Percentiles rank a stretch among this genome's conserved stretches.
Conservation (phyloP, 805 yeast genomes). For the Saccharomycopsis sp. region DNA sequence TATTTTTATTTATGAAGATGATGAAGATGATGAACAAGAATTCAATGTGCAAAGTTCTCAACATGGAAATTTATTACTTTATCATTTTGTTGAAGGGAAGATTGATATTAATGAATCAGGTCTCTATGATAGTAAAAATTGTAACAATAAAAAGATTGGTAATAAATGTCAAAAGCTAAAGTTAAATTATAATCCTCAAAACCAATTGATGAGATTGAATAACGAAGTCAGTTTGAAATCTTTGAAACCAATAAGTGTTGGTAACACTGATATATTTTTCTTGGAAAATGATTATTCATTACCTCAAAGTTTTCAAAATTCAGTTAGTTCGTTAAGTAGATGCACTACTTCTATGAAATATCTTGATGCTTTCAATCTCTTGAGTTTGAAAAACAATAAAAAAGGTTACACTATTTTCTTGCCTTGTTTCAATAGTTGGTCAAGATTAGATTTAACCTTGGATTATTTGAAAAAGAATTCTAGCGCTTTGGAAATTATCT, state of each 20-base stretch:
- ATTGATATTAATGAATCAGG: conserved; percentile 27
- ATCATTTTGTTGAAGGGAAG: conserved; percentile 50
- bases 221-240: conserved; percentile 32
- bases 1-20: conserved; percentile 40
- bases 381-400: conserved; percentile 41
- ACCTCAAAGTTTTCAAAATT: conserved; percentile 54
- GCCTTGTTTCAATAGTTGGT: conserved; percentile 75
- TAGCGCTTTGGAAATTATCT: conserved; percentile 37
- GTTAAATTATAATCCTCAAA: conserved; percentile 25
- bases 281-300: conserved; percentile 48
- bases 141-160: conserved; percentile 46
- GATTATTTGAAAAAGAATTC: conserved; percentile 46
- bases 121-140: conserved; percentile 42
- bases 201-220: conserved; percentile 35
- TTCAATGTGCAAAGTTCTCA: conserved; percentile 19
- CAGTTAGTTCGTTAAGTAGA: conserved; percentile 51
- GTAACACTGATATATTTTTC: conserved; percentile 57
- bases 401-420: conserved; percentile 66
- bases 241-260: conserved; percentile 37
- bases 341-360: conserved; percentile 58
- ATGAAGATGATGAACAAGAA: conserved; percentile 24
- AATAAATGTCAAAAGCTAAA: conserved; percentile 55
- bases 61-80: conserved; percentile 33
- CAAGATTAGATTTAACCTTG: conserved; percentile 43
- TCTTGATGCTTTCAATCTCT: conserved; percentile 40